These are phyloP conservation scores for Capsicum pubescens DNA, from an alignment of 257 asterid species.

Conservation along the genomic window DNA sequence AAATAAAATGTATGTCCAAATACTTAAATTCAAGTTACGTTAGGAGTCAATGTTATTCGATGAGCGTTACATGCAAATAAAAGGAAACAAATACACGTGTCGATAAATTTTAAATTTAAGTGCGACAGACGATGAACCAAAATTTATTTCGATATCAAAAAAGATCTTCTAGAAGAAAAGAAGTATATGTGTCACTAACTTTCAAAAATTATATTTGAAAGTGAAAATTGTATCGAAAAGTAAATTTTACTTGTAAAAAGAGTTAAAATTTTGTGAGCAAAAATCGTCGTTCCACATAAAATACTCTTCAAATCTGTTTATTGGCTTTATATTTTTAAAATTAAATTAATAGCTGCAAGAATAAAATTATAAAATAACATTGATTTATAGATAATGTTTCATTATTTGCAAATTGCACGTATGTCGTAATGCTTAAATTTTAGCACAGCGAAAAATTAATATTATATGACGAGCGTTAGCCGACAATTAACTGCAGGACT, in stretches of 20 bases:
- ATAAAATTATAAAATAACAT: neutral
- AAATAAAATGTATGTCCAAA: neutral
- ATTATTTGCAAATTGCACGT: no score
- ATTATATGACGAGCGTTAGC: no score
- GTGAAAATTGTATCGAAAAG: neutral
- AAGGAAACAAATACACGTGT: neutral
- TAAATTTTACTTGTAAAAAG: neutral
- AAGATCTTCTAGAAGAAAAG: no score
- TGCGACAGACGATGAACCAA: neutral
- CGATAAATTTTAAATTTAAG: neutral
- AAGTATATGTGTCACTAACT: neutral
- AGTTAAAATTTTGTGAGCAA: neutral
- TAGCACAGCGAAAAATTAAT: no score
- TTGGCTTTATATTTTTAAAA: neutral
- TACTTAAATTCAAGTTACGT: neutral
- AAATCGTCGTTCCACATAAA: neutral
- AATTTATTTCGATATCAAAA: no score
- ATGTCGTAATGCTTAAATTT: no score
- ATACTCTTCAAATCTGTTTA: neutral
- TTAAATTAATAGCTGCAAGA: neutral
- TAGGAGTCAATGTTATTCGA: neutral
- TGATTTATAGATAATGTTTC: no score
- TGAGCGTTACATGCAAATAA: neutral
- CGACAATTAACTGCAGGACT: no score
- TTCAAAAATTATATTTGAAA: neutral